phyloP scores from a whole-genome alignment of 106 monocot genomes.

The Apostasia shenzhenica region DNA sequence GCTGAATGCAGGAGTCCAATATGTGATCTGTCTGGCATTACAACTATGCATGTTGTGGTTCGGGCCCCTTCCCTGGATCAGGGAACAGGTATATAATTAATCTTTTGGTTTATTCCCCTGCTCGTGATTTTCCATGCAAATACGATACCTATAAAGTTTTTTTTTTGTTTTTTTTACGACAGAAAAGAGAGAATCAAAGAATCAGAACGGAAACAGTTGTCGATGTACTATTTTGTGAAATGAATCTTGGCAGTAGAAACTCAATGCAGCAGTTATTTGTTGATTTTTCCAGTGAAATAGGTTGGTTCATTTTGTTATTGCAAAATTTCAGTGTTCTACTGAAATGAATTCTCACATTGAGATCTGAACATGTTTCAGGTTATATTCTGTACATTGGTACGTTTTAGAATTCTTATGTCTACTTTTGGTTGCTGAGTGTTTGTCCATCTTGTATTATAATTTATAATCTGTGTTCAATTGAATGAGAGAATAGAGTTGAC shows the following conservation, averaged over 20 bases:
- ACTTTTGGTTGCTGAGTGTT: no score
- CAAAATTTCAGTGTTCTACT: background rate
- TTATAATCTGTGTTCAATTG: no score
- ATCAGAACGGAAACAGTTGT: constrained; percentile 25
- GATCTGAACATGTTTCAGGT: no score
- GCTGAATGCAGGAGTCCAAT: constrained; percentile 49
- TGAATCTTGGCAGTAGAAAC: background rate
- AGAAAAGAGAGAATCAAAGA: constrained; percentile 31
- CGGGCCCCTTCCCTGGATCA: constrained; percentile 39
- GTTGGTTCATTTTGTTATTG: background rate
- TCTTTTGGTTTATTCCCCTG: background rate
- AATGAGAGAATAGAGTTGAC: no score
- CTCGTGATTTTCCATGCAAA: no score
- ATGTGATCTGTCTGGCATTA: constrained; percentile 44
- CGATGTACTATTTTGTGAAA: constrained; percentile 45
- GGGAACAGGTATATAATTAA: constrained; percentile 29
- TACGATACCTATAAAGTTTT: no score
- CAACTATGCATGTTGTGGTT: constrained; percentile 67
- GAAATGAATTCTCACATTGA: background rate
- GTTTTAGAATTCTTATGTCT: no score
- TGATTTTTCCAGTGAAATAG: constrained; percentile 1
- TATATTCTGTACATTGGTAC: no score
- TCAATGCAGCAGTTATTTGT: background rate
- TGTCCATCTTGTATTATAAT: no score
- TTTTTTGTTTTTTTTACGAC: background rate